Evolutionary conservation across 163 green algal genomes (phyloP).

Genomic region (Prototheca cutis): DNA sequence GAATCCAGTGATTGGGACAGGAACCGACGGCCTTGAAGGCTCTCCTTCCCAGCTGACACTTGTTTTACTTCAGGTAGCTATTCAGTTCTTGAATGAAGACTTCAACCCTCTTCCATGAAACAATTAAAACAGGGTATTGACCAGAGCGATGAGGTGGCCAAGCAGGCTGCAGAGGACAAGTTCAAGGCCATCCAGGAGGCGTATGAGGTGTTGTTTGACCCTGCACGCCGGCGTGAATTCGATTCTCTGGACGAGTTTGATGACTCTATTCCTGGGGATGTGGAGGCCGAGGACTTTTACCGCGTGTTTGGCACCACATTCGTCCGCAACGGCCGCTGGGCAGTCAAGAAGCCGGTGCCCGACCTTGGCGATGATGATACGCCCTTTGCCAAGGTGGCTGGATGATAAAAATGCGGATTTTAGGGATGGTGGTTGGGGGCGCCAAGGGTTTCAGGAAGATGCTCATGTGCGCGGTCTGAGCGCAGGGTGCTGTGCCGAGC

Average conservation of each 20-base stretch:
- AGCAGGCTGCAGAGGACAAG: slow-evolving; percentile 51
- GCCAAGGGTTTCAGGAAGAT: too few species aligned
- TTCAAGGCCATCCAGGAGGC: slow-evolving; percentile 70
- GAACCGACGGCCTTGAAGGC: too few species aligned
- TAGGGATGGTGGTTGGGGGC: too few species aligned
- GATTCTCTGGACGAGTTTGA: slow-evolving; percentile 93
- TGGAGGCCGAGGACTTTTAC: slow-evolving; percentile 77
- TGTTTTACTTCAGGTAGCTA: too few species aligned
- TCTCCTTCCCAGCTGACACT: too few species aligned
- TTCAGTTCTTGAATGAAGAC: too few species aligned
- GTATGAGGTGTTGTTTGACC: slow-evolving; percentile 87
- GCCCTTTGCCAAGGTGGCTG: slow-evolving; percentile 1
- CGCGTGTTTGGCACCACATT: slow-evolving; percentile 89
- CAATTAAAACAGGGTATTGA: neutral
- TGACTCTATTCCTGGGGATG: slow-evolving; percentile 65
- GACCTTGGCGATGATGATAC: slow-evolving; percentile 59
- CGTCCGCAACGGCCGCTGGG: slow-evolving; percentile 78
- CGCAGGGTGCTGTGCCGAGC: too few species aligned
- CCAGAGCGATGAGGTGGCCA: slow-evolving; percentile 41
- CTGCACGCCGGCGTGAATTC: slow-evolving; percentile 75
- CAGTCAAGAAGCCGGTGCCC: slow-evolving; percentile 42
- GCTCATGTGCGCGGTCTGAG: too few species aligned
- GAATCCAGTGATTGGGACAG: too few species aligned
- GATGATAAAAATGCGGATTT: too few species aligned
- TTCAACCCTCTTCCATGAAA: too few species aligned